These are phyloP conservation scores for Syncephalastrum sp. DNA, from an alignment of 371 early-diverging fungal species.

Conservation along the genomic window DNA sequence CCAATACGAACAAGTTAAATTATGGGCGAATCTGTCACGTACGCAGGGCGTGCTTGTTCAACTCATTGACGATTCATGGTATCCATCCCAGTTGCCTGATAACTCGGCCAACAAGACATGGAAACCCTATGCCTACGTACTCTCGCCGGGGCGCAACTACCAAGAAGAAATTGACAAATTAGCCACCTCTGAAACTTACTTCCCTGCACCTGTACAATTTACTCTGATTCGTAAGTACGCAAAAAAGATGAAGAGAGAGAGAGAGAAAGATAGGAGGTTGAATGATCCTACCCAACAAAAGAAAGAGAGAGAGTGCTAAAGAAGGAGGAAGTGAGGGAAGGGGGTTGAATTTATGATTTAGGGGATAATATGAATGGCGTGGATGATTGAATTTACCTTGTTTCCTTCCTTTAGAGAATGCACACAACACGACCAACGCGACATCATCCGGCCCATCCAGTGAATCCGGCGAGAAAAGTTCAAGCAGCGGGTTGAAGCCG, in stretches of 20 bases:
- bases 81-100: conserved; percentile 19
- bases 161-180: conserved; percentile 29
- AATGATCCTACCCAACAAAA: too few species aligned
- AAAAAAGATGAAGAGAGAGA: conserved; percentile 6
- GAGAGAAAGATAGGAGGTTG: conserved; percentile 7
- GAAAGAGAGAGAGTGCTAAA: too few species aligned
- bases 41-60: conserved; percentile 26
- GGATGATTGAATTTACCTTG: conserved; percentile 1
- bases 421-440: conserved; percentile 25
- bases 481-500: conserved; percentile 10
- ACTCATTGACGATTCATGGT: conserved; percentile 37
- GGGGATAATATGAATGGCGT: not conserved
- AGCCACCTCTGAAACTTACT: conserved; percentile 24
- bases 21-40: conserved; percentile 21
- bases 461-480: not conserved
- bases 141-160: conserved; percentile 22
- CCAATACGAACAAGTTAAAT: conserved; percentile 12
- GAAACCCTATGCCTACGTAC: conserved; percentile 29
- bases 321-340: conserved; percentile 2
- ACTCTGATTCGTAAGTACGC: conserved; percentile 33
- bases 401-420: conserved; percentile 22
- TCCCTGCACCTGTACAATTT: conserved; percentile 30
- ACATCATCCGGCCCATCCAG: not conserved
- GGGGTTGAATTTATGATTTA: not conserved
- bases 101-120: conserved; percentile 27